Base-by-base conservation (phyloP, 2,329 filamentous ascomycete genomes). In the Apiospora malaysiana region DNA sequence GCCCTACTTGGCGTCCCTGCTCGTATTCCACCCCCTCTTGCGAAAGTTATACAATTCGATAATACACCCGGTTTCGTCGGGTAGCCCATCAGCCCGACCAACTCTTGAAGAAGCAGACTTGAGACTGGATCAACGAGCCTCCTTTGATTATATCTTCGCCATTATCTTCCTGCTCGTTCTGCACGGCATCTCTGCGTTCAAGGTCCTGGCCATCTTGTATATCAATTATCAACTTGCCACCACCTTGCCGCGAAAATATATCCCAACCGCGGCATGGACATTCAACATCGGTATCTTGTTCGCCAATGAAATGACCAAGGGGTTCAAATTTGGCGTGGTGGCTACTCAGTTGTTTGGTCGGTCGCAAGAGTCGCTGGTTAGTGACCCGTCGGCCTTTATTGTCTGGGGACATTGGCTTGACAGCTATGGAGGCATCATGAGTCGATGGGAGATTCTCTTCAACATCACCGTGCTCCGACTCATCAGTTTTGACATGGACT, bases 401-500 rank as follows among this genome's bases (percentile, higher is more conserved):
- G 84, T 85, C 25, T 92, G 92, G 85, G 94, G 91, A 9, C 84
- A 85, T 59, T 93, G 89, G 84, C 84, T 98, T 21, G 96, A 99
- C 81, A 86, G 87, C 69, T 92, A 92, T 74, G 91, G 94, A 9
- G 96, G 96, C 0, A 84, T 99, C n/a, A 91, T 97, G 79, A 86
- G 92, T 0, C 89, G 95, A 71, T 99, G 96, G 96, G 94, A 98
- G 80, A 91, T 99, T n/a, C 87, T 98, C 6, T 99, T 99, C 87
- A 99, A 99, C 78, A 90, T 99, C 73, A 98, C 95, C 3, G 92
- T 98, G 37, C 84, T 99, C 70, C 91, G 96, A 6, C 86, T 98
- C 66, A 94, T 99, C 77, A 98, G 95, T 80, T 99, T 97, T 87
- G 98, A 98, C 80, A 82, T 99, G 79, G 96, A 99, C 82, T 95